These are phyloP conservation scores for Fabrea salina DNA, from an alignment of 169 alveolate genomes.

Conservation along the genomic window DNA sequence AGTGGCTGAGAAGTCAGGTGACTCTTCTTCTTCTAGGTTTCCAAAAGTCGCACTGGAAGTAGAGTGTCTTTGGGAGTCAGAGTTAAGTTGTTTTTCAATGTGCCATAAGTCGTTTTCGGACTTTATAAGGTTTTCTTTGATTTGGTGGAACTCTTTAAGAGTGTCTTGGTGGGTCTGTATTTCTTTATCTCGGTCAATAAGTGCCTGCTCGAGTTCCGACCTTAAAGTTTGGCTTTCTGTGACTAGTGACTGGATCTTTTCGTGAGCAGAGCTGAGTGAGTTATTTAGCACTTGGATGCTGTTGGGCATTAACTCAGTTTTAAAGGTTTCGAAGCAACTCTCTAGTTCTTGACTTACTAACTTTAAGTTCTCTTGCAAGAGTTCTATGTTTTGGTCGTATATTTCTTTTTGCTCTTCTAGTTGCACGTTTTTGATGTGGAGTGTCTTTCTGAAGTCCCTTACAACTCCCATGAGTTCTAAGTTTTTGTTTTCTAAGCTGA, in stretches of 20 bases:
- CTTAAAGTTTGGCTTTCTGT: neutral
- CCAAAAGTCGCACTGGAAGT: no score
- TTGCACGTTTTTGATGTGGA: constrained; percentile 16
- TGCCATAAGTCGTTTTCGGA: constrained; percentile 3
- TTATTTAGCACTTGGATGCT: neutral
- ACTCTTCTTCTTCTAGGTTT: no score
- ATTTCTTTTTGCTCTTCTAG: neutral
- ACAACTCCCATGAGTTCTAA: neutral
- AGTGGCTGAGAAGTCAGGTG: no score
- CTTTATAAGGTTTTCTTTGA: neutral
- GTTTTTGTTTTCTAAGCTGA: neutral
- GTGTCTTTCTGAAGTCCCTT: neutral
- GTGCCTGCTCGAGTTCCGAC: neutral
- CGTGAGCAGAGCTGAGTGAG: neutral
- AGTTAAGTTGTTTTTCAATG: neutral
- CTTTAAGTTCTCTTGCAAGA: neutral
- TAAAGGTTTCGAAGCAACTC: neutral
- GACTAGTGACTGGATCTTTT: neutral
- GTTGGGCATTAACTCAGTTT: constrained; percentile 12
- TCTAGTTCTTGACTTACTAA: neutral
- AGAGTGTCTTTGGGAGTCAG: no score
- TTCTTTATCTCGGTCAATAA: neutral
- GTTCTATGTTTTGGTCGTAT: neutral
- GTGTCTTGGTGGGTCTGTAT: neutral
- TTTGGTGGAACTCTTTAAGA: neutral